These are phyloP conservation scores for Ceriops tagal DNA, from an alignment of 345 rosid genomes.

Conservation along the genomic window DNA sequence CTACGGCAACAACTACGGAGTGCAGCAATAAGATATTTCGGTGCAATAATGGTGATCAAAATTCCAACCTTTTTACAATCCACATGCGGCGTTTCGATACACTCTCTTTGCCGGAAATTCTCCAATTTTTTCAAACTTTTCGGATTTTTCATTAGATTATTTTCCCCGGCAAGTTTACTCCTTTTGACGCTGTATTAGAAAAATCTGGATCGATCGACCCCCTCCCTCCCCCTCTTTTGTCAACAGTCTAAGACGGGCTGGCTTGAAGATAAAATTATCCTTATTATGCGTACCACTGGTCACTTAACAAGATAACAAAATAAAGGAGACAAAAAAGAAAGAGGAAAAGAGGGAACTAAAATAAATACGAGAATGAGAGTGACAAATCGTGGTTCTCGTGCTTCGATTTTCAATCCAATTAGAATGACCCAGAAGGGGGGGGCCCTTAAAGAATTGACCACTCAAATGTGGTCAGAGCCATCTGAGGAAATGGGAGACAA, in stretches of 20 bases:
- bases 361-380: background rate
- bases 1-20: background rate
- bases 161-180: too few species aligned
- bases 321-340: background rate
- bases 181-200: too few species aligned
- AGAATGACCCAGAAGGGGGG: background rate
- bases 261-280: too few species aligned
- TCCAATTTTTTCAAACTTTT: too few species aligned
- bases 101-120: too few species aligned
- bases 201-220: too few species aligned
- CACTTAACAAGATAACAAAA: background rate
- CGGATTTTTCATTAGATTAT: too few species aligned
- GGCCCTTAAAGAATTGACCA: constrained; percentile 18
- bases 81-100: too few species aligned
- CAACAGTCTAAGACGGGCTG: too few species aligned
- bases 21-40: background rate
- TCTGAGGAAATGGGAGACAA: background rate
- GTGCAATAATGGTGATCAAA: background rate
- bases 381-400: constrained; percentile 29
- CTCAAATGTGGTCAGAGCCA: constrained; percentile 2
- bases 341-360: background rate
- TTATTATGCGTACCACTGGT: background rate
- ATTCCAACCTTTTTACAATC: background rate
- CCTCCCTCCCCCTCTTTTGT: too few species aligned
- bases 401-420: background rate